Percentiles rank a stretch among this genome's conserved stretches.
Conservation (phyloP, 1,284 basidiomycete species). For the Thecaphora frezii region DNA sequence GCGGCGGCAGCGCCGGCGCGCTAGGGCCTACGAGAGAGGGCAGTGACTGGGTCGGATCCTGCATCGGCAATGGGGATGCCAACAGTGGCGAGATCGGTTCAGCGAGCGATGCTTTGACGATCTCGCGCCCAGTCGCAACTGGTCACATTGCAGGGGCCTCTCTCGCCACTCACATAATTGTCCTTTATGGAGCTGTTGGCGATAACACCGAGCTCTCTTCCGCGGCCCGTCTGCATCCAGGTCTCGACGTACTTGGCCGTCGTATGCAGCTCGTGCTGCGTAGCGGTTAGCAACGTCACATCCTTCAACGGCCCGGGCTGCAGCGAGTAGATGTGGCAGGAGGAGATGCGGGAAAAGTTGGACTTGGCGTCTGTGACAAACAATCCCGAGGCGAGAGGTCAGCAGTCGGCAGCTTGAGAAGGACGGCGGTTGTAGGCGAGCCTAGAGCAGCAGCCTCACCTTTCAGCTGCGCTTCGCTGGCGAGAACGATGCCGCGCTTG, state of each 20-base stretch:
- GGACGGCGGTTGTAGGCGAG: constrained; percentile 8
- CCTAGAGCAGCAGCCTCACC: constrained; percentile 6
- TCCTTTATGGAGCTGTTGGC: constrained; percentile 22
- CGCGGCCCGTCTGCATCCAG: constrained; percentile 34
- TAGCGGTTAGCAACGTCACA: constrained; percentile 30
- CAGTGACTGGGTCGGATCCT: constrained; percentile 18
- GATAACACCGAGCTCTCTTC: constrained; percentile 36
- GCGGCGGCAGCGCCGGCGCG: constrained; percentile 12
- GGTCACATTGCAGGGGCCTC: too few species aligned
- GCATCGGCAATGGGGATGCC: too few species aligned
- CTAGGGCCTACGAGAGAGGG: constrained; percentile 20
- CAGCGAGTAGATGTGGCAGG: constrained; percentile 43
- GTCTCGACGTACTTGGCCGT: constrained; percentile 31
- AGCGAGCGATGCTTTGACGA: too few species aligned
- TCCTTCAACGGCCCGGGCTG: constrained; percentile 28
- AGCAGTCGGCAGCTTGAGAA: constrained; percentile 3
- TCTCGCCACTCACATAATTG: constrained; percentile 12
- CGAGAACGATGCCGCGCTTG: constrained; percentile 1
- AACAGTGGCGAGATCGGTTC: too few species aligned
- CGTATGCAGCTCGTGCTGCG: constrained; percentile 40
- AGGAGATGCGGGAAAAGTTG: constrained; percentile 10
- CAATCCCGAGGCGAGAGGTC: too few species aligned
- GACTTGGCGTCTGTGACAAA: constrained; percentile 9
- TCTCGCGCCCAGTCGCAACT: too few species aligned
- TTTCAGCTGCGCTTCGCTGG: constrained; percentile 7